These are phyloP conservation scores for Candida ovalis DNA, from an alignment of 805 yeast genomes.

Conservation along the genomic window DNA sequence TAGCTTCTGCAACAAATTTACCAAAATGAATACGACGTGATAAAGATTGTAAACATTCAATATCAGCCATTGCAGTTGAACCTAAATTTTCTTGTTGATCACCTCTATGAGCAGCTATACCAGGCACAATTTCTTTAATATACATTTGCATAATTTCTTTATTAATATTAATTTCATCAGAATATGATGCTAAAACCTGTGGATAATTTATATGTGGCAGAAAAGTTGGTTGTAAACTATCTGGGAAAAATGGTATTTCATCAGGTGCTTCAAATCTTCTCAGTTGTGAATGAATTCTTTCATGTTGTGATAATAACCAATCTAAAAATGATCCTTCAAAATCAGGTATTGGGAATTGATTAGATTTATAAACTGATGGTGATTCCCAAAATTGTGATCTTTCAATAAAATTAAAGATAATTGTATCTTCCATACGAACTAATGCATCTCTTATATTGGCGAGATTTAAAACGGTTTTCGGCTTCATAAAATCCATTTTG, in stretches of 20 bases:
- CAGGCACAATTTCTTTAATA: constrained; percentile 70
- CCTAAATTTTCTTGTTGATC: constrained; percentile 88
- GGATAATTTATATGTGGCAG: constrained; percentile 78
- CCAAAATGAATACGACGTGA: constrained; percentile 96
- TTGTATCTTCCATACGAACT: constrained; percentile 94
- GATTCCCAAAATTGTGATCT: constrained; percentile 82
- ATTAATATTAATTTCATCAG: constrained; percentile 75
- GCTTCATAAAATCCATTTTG: constrained; percentile 77
- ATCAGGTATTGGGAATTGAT: constrained; percentile 56
- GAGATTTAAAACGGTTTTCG: constrained; percentile 76
- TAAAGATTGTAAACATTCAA: constrained; percentile 81
- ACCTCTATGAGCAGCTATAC: constrained; percentile 58
- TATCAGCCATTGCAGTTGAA: constrained; percentile 78
- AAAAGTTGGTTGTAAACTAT: constrained; percentile 55
- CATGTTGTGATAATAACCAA: constrained; percentile 77
- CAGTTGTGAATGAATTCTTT: constrained; percentile 70
- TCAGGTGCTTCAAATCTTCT: constrained; percentile 94
- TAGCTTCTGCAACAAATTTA: constrained; percentile 95
- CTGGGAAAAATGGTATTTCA: constrained; percentile 85
- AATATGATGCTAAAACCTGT: constrained; percentile 66
- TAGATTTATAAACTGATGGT: constrained; percentile 64
- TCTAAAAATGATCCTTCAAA: constrained; percentile 80
- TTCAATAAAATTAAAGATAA: constrained; percentile 88
- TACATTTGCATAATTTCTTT: constrained; percentile 63
- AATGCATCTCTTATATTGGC: constrained; percentile 79